Evolutionary conservation across 345 rosid genomes (phyloP), one percentile per base, ranked within the genome.

Genomic region (Carallia pectinifolia): DNA sequence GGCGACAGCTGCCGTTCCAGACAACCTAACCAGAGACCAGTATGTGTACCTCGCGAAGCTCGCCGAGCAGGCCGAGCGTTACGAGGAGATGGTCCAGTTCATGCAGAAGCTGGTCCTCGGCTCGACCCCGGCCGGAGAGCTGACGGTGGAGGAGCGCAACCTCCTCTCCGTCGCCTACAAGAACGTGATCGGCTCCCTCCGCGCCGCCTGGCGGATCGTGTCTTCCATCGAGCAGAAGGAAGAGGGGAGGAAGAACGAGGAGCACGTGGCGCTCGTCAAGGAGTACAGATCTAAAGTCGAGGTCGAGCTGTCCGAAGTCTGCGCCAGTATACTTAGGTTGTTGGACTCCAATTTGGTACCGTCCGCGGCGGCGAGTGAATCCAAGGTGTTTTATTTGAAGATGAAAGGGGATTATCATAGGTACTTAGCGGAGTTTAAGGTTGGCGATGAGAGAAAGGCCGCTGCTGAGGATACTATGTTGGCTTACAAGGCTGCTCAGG

Each of bases 381-480:
- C 95, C 2, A 91, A 90, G 84, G 96, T 93, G 3, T 93, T 93
- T 66, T 93, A 93, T 77, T 64, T 89, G 88, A 93, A 93, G 87
- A 93, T 93, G 98, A 93, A 93, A 68, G 98, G 98, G 1, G 98
- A 93, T 79, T 93, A 93, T 69, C 90, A 91, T 70, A 84, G 98
- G 72, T 93, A 93, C 68, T 53, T 93, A 85, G 98, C 98, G 31
- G 98, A 93, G 85, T 93, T 93, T 56, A 91, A 91, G 81, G 72
- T 74, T 64, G 97, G 93, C 0, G 97, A 91, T 62, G 98, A 91
- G 82, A 82, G 91, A 86, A 93, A 93, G 73, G 70, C 95, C 1
- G 97, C 98, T 40, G 98, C 95, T 19, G 98, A 91, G 76, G 98
- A 93, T 74, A 93, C 98, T 39, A 93, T 93, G 98, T 55, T 86